A percentile compares a stretch with the other conserved stretches of the same genome.
Conservation (phyloP, 2,329 filamentous ascomycete species). For the Didymella pinodella region DNA sequence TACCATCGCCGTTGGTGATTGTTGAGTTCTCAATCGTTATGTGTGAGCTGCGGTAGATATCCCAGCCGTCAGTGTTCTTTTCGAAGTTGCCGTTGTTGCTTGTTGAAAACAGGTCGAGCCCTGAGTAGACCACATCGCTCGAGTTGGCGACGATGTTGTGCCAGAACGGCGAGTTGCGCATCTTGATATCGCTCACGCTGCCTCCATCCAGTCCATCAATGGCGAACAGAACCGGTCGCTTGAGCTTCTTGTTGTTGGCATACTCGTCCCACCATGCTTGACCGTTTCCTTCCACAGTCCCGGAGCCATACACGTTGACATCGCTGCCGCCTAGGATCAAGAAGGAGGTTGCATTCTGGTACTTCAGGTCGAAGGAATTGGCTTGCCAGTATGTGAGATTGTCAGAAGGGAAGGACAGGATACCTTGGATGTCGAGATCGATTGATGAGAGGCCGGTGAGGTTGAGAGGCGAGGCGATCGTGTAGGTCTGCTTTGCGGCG, state of each 20-base stretch:
- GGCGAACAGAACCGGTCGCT: conserved; percentile 18
- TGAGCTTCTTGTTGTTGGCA: conserved; percentile 18
- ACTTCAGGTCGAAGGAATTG: conserved; percentile 42
- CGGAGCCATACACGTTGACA: conserved; percentile 68
- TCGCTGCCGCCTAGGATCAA: conserved; percentile 68
- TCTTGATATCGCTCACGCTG: conserved; percentile 17
- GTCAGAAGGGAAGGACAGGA: conserved; percentile 14
- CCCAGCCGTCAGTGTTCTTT: conserved; percentile 55
- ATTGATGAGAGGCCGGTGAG: conserved; percentile 19
- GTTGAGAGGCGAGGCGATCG: conserved; percentile 20
- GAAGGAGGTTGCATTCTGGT: conserved; percentile 69
- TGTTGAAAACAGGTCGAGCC: conserved; percentile 19
- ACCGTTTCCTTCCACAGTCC: conserved; percentile 63
- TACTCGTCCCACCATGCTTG: conserved; percentile 56
- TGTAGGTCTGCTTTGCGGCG: conserved; percentile 18
- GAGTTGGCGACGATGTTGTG: conserved; percentile 60
- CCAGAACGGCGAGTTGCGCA: conserved; percentile 20
- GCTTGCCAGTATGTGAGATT: conserved; percentile 22
- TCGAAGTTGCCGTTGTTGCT: conserved; percentile 25
- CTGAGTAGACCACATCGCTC: conserved; percentile 51
- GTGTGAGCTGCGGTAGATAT: conserved; percentile 64
- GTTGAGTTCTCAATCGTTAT: conserved; percentile 70
- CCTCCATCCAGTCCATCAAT: conserved; percentile 14
- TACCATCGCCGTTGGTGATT: conserved; percentile 59
- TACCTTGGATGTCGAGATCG: conserved; percentile 27